Conservation (phyloP, 2,329 filamentous ascomycete species). For the Dactylellina cionopaga region DNA sequence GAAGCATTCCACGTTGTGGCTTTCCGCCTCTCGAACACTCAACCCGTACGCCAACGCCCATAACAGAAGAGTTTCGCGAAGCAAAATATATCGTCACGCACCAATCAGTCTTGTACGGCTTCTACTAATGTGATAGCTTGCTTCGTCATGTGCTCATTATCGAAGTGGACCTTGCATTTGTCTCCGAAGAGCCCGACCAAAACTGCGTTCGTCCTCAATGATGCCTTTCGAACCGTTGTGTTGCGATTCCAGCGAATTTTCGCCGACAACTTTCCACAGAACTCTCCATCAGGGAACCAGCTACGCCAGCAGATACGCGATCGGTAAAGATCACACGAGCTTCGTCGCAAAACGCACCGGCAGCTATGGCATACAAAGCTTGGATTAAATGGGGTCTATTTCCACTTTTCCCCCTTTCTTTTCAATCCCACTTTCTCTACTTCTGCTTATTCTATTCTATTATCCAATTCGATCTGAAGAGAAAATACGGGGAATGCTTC, state of each 20-base stretch:
- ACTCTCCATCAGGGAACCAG: slow-evolving; percentile 52
- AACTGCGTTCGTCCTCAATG: background rate
- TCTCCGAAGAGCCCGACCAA: slow-evolving; percentile 12
- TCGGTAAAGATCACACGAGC: slow-evolving; percentile 20
- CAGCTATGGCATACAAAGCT: no score
- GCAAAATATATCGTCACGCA: no score
- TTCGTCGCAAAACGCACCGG: slow-evolving; percentile 3
- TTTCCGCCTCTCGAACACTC: slow-evolving; percentile 16
- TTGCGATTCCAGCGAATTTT: slow-evolving; percentile 30
- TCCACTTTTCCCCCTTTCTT: background rate
- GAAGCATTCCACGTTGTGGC: slow-evolving; percentile 27
- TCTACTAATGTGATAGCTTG: no score
- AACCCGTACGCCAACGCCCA: background rate
- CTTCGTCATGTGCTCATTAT: no score
- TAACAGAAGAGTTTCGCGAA: no score
- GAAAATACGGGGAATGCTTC: background rate
- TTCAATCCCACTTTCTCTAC: background rate
- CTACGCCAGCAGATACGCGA: slow-evolving; percentile 18
- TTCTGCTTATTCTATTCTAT: background rate
- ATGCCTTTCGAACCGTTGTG: slow-evolving; percentile 2
- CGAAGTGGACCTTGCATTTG: no score
- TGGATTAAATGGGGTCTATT: slow-evolving; percentile 1
- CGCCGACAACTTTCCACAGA: slow-evolving; percentile 53
- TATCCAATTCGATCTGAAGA: slow-evolving; percentile 29
- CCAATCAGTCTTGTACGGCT: no score